Conservation (phyloP, 2,329 filamentous ascomycete genomes). For the Penicillium italicum region DNA sequence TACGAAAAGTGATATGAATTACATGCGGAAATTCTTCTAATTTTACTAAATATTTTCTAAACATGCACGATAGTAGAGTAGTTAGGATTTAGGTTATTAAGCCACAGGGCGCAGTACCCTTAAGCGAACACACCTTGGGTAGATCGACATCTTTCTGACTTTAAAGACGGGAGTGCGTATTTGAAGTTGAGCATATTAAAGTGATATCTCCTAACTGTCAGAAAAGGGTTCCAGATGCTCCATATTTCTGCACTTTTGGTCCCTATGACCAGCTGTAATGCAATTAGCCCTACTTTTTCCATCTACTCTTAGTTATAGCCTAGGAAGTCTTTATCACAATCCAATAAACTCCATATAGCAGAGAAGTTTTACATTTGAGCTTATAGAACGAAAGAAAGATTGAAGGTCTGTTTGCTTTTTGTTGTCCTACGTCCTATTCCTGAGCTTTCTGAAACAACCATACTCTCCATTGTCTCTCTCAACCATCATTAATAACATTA, state of each 20-base stretch:
- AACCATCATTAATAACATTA: too few relatives aligned
- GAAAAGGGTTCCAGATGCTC: too few relatives aligned
- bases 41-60: neutral
- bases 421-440: too few relatives aligned
- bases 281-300: neutral
- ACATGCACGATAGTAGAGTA: neutral
- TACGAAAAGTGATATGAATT: constrained; percentile 20
- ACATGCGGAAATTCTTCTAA: constrained; percentile 6
- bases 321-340: neutral
- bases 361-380: neutral
- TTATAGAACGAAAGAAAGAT: neutral
- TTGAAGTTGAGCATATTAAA: neutral
- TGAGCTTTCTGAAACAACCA: too few relatives aligned
- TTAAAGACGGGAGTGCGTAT: neutral
- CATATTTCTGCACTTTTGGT: neutral
- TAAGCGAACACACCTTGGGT: neutral
- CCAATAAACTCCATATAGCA: neutral
- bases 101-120: neutral
- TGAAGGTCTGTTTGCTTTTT: too few relatives aligned
- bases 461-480: too few relatives aligned
- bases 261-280: too few relatives aligned
- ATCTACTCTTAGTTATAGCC: neutral
- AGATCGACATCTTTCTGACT: neutral
- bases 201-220: neutral
- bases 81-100: neutral